These are phyloP conservation scores for Biscogniauxia mediterranea DNA, from an alignment of 2,329 filamentous ascomycete species.

Conservation along the genomic window DNA sequence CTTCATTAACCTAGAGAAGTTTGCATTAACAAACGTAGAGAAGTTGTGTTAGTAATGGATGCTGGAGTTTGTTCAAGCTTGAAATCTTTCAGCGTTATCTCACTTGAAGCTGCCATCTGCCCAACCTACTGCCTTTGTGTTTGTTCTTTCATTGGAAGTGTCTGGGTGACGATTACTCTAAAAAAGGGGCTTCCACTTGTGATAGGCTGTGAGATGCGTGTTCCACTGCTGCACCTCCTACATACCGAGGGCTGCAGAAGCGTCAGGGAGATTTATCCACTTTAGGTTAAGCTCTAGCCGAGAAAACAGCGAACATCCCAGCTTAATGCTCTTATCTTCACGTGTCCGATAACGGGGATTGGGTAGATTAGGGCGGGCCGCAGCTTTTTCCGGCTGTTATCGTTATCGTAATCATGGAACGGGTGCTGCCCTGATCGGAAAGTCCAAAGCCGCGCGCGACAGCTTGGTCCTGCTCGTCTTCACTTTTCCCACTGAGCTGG, in stretches of 20 bases:
- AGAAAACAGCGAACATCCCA: background rate
- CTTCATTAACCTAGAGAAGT: no score
- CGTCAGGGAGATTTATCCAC: background rate
- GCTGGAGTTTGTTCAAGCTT: no score
- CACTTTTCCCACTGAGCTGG: conserved; percentile 1
- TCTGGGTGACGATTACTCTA: no score
- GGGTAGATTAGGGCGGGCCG: background rate
- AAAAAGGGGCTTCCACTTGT: no score
- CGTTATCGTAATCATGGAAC: background rate
- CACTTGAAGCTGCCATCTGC: no score
- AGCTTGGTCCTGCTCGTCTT: background rate
- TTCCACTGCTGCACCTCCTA: no score
- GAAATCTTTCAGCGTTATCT: no score
- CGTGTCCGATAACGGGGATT: conserved; percentile 7
- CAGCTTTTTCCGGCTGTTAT: background rate
- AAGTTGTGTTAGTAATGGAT: no score
- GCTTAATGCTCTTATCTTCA: conserved; percentile 14
- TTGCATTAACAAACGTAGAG: no score
- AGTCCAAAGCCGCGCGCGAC: background rate
- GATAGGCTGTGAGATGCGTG: no score
- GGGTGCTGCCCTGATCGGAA: background rate
- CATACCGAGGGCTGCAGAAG: background rate
- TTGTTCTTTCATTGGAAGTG: no score
- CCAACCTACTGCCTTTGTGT: no score
- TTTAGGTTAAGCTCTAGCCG: background rate